Evolutionary conservation across 225 moss, liverwort and hornwort species (phyloP), one percentile per base, ranked within the genome.

Genomic region (Bryoerythrophyllum caledonicum): DNA sequence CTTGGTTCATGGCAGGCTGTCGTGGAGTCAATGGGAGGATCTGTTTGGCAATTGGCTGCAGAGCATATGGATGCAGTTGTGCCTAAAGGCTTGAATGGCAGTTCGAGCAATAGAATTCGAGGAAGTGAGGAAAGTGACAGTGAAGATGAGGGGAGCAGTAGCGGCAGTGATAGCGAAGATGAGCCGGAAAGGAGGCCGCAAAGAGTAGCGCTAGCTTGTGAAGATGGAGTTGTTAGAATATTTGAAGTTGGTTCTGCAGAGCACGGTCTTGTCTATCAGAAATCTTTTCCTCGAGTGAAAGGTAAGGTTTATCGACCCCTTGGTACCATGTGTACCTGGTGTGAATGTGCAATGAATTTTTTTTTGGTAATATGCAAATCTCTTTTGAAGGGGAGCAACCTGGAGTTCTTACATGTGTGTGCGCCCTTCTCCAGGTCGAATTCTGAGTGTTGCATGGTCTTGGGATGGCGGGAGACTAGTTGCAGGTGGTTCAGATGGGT

Each of bases 401-500:
- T 11, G 14, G 15, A 25, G 43, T 76, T 72, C 67, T 79, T 14
- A 75, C 59, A 72, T 25, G 26, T 26, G 14, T 30, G 14, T 74
- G 76, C 12, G 69, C 4, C 21, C 32, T 58, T 79, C 76, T 21
- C 23, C 92, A 97, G 94, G 91, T 63, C 88, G 92, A 74, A 87
- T 95, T 60, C 43, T 99, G 81, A 91, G 95, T 82, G 95, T 99
- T 2, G 88, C 93, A 38, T 99, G 99, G 99, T 81, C 90, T 63
- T 77, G 77, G 77, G 91, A 99, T 76, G 90, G 86, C 26, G 71
- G 74, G 23, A 91, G 74, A 77, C 61, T 99, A 21, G 84, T 87
- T 68, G 93, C 91, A 43, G 95, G 99, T 37, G 95, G 93, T 68
- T 95, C 91, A 19, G 91, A 93, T 76, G 99, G 99, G 95, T 97